Percentiles rank a stretch among this genome's conserved stretches.
Conservation (phyloP, 164 flowering plant genomes). For the Stephania yunnanensis region DNA sequence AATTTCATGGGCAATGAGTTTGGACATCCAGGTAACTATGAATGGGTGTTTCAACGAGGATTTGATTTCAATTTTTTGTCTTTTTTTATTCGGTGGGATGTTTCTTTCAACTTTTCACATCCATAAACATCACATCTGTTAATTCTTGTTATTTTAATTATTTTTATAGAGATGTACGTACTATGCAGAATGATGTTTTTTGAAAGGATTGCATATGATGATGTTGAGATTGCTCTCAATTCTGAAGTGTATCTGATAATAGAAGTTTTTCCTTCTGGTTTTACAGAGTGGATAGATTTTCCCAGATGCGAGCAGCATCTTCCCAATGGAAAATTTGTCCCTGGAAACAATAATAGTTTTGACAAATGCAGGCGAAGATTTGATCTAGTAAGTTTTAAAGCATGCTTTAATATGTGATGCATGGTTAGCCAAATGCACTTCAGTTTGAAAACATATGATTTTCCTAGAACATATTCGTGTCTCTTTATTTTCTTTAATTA, state of each 20-base stretch:
- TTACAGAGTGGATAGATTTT: conserved; percentile 94
- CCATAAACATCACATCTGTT: not conserved
- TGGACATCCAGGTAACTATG: conserved; percentile 94
- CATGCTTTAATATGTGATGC: not conserved
- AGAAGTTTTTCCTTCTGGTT: conserved; percentile 4
- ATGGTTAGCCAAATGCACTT: not conserved
- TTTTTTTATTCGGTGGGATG: too few species aligned
- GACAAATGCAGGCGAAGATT: conserved; percentile 97
- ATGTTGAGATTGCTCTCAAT: not conserved
- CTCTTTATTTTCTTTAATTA: not conserved
- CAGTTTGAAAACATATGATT: not conserved
- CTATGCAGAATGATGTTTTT: too few species aligned
- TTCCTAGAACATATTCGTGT: not conserved
- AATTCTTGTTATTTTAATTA: not conserved
- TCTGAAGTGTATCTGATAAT: not conserved
- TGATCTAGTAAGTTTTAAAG: conserved; percentile 70
- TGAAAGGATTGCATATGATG: not conserved
- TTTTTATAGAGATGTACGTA: too few species aligned
- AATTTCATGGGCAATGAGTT: conserved; percentile 99
- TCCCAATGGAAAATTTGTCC: conserved; percentile 66
- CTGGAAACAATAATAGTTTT: conserved; percentile 71
- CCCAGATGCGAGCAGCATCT: conserved; percentile 82
- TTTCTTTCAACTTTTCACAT: not conserved
- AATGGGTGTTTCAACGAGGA: not conserved
- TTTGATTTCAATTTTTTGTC: not conserved